phyloP scores from a whole-genome alignment of 2,329 filamentous ascomycete genomes.

The Trichophyton simii region DNA sequence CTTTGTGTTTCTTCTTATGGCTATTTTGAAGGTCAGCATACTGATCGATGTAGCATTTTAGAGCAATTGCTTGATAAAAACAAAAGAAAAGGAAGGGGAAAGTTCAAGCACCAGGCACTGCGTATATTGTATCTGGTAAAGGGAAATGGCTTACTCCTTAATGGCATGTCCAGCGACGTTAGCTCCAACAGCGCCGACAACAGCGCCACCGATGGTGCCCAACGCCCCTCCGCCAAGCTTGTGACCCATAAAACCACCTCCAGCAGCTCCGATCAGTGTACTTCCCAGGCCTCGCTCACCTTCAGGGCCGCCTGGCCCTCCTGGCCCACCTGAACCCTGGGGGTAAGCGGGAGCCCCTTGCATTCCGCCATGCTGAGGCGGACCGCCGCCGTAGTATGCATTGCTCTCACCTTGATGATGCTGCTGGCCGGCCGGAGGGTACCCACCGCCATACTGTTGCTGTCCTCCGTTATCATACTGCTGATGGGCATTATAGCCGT shows the following conservation, averaged over 20 bases:
- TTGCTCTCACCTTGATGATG: constrained; percentile 20
- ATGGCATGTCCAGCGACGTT: constrained; percentile 17
- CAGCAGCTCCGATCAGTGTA: constrained; percentile 27
- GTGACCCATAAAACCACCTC: constrained; percentile 25
- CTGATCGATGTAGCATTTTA: neutral
- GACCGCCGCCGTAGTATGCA: constrained; percentile 21
- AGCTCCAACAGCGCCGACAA: constrained; percentile 24
- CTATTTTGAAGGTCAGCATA: constrained; percentile 7
- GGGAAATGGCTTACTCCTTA: constrained; percentile 18
- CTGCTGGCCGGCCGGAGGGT: constrained; percentile 18
- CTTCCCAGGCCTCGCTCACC: constrained; percentile 27
- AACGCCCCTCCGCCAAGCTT: constrained; percentile 25
- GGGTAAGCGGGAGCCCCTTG: constrained; percentile 4
- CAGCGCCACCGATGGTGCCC: constrained; percentile 23
- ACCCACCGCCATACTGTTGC: constrained; percentile 12
- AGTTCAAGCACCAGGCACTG: too few species aligned
- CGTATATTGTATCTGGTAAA: neutral
- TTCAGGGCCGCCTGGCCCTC: constrained; percentile 14
- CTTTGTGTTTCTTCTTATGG: constrained; percentile 18
- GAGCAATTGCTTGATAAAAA: neutral
- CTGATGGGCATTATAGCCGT: neutral
- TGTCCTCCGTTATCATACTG: constrained; percentile 8
- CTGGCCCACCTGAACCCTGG: neutral
- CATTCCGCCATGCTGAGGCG: constrained; percentile 3
- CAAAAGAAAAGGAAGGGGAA: neutral